phyloP scores from a whole-genome alignment of 2,329 filamentous ascomycete species.

The Penicillium sp. region DNA sequence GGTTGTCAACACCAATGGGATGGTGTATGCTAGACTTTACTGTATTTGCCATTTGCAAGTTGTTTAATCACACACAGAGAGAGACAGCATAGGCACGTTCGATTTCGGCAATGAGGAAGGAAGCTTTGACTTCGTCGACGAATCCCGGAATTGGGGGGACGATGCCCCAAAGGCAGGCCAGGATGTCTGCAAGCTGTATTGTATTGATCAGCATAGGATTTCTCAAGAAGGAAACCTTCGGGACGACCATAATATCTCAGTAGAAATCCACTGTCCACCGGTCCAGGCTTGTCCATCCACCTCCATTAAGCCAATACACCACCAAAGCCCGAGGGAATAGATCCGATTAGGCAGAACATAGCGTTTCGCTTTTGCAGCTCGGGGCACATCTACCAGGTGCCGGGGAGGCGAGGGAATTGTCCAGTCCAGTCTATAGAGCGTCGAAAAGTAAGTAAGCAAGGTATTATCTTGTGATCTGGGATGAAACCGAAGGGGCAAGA shows the following conservation, averaged over 20 bases:
- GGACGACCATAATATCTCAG: background rate
- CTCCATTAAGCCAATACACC: slow-evolving; percentile 64
- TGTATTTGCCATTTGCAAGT: slow-evolving; percentile 9
- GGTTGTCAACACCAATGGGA: slow-evolving; percentile 4
- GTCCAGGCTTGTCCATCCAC: slow-evolving; percentile 21
- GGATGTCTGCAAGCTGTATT: background rate
- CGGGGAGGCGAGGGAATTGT: slow-evolving; percentile 29
- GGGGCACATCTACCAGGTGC: slow-evolving; percentile 50
- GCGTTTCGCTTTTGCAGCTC: slow-evolving; percentile 69
- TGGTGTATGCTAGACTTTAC: slow-evolving; percentile 11
- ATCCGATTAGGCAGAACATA: slow-evolving; percentile 67
- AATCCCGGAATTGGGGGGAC: slow-evolving; percentile 39
- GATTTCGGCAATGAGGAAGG: slow-evolving; percentile 9
- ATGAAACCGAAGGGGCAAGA: background rate
- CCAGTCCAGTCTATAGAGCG: slow-evolving; percentile 2
- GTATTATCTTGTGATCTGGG: background rate
- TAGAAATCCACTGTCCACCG: slow-evolving; percentile 12
- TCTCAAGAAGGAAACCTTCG: background rate
- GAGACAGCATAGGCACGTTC: slow-evolving; percentile 9
- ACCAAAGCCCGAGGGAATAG: slow-evolving; percentile 62
- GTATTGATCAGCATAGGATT: background rate
- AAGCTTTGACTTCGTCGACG: slow-evolving; percentile 1
- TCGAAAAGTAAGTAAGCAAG: background rate
- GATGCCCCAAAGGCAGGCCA: slow-evolving; percentile 47
- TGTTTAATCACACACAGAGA: slow-evolving; percentile 4